Conservation (phyloP, 306 rosid genomes). For the peach (Prunus persica) region Prunus_persica_NCBIv2 NC_034016.1:20369001-20369500, state of each 20-base stretch:
- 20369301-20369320: constrained; percentile 86
- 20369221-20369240: constrained; percentile 35
- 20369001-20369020: neutral
- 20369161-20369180: constrained; percentile 46
- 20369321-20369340: constrained; percentile 84
- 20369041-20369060: neutral
- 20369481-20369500: constrained; percentile 41
- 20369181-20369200: constrained; percentile 29
- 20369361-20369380: constrained; percentile 70
- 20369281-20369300: constrained; percentile 57
- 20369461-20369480: constrained; percentile 11
- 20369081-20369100: constrained; percentile 35
- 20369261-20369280: constrained; percentile 50
- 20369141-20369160: constrained; percentile 52
- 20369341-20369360: constrained; percentile 84
- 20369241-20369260: constrained; percentile 32
- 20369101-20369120: constrained; percentile 40
- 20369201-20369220: constrained; percentile 32
- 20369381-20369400: neutral
- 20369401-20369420: neutral
- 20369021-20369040: neutral
- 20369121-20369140: constrained; percentile 36
- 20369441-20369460: neutral
- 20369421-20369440: constrained; percentile 1
- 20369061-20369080: constrained; percentile 38